Evolutionary conservation across 305 asterid species (phyloP), one percentile per base, ranked within the genome.

Genomic region (Fraxinus sp.): DNA sequence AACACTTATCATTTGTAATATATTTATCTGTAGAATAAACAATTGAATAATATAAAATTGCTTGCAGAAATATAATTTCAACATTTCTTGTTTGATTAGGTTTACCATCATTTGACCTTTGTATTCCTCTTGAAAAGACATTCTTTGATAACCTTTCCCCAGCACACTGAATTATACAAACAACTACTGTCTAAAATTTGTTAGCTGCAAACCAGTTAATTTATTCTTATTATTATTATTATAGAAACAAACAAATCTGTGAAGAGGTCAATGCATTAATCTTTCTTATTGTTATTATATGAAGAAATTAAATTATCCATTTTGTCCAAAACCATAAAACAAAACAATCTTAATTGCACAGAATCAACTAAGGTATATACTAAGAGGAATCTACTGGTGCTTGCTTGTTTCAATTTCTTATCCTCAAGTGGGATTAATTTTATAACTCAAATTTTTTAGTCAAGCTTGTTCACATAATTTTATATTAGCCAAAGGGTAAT

Each of bases 201-300:
- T 30, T 52, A 70, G 70, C 62, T 46, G 13, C 41, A 33, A 66
- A 24, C 66, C 52, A 9, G 77, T 64, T 66, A 33, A 2, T 74
- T 22, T 46, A 18, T 20, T 0, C 68, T 78, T 85, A 80, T 46
- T 64, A 24, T 59, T 10, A 77, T 18, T n/a, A 24, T 16, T 52
- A 66, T 80, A 79, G 33, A 79, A 86, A 76, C 88, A 71, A 86
- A 89, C 90, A 85, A 86, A 84, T 75, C 39, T 79, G 77, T 79
- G 90, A 83, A 85, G 72, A 84, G 83, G 96, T 90, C 94, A 89
- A 90, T 89, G 89, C 88, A 74, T 52, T 85, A 84, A 86, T 85
- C 77, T 80, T 72, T 77, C 8, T 46, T 28, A 74, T 77, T 9
- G 62, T 75, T 82, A 8, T 79, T 78, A 76, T 52, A n/a, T 16